phyloP scores from a whole-genome alignment of 1,284 basidiomycete species.

The Cryptococcus sp. region DNA sequence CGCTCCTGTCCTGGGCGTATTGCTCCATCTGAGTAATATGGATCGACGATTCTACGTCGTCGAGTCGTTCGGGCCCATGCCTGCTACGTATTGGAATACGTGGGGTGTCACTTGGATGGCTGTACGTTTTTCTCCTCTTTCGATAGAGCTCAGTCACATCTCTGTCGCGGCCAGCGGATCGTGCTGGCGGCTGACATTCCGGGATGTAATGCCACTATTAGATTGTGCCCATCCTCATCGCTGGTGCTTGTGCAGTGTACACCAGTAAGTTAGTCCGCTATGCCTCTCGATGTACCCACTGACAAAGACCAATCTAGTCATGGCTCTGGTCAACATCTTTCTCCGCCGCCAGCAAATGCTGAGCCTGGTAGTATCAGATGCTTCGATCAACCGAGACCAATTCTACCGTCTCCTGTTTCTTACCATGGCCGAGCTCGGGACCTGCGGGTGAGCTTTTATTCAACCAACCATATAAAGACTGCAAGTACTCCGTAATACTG shows the following conservation, averaged over 20 bases:
- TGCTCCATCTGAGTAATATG: conserved; percentile 40
- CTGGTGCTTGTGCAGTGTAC: conserved; percentile 30
- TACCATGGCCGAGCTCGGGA: conserved; percentile 38
- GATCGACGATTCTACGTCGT: conserved; percentile 43
- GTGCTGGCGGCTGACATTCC: not conserved
- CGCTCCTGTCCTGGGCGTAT: conserved; percentile 35
- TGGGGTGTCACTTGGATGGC: conserved; percentile 48
- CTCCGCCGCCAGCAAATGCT: conserved; percentile 39
- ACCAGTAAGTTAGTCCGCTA: conserved; percentile 28
- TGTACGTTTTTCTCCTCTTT: conserved; percentile 17
- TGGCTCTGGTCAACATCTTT: conserved; percentile 45
- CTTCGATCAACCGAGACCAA: conserved; percentile 40
- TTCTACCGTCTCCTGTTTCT: conserved; percentile 42
- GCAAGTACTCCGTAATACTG: not conserved
- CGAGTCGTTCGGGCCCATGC: conserved; percentile 36
- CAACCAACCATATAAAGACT: too few relatives aligned
- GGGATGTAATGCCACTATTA: not conserved
- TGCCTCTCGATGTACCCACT: not conserved
- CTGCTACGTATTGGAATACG: conserved; percentile 44
- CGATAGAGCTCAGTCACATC: not conserved
- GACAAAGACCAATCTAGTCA: conserved; percentile 18
- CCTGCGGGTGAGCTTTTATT: conserved; percentile 35
- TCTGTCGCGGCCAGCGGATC: too few relatives aligned
- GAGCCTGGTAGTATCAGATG: conserved; percentile 35
- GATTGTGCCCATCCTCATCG: conserved; percentile 43